Percentiles rank a stretch among this genome's conserved stretches.
Conservation (phyloP, 768 basidiomycete species). For the Sarcomyxa edulis region DNA sequence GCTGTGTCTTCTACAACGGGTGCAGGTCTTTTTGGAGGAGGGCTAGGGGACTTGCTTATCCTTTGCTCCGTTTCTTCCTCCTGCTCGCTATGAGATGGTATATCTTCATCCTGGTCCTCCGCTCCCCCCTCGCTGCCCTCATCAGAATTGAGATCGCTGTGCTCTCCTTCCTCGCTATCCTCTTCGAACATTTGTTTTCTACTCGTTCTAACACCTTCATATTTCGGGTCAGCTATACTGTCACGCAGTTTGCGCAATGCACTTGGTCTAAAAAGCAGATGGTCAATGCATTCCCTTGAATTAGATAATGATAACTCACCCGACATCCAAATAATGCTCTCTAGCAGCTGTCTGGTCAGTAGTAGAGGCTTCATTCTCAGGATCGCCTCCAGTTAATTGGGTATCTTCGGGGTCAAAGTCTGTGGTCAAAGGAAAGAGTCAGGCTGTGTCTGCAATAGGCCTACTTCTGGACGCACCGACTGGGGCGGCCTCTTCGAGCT, state of each 20-base stretch:
- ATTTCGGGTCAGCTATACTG: conserved; percentile 71
- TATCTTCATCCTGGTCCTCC: conserved; percentile 4
- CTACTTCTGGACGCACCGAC: conserved; percentile 39
- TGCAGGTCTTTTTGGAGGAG: conserved; percentile 5
- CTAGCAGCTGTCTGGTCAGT: conserved; percentile 33
- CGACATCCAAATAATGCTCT: conserved; percentile 84
- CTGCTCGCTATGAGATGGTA: conserved; percentile 5
- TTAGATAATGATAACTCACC: conserved; percentile 37
- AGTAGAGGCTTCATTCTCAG: conserved; percentile 30
- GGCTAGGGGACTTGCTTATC: conserved; percentile 1
- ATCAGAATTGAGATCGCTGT: conserved; percentile 20
- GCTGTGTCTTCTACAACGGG: conserved; percentile 14
- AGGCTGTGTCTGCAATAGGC: background rate
- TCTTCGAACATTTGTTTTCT: conserved; percentile 52
- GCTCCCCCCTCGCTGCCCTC: conserved; percentile 15
- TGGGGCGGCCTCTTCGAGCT: conserved; percentile 69
- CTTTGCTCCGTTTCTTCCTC: conserved; percentile 7
- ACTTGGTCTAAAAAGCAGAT: conserved; percentile 48
- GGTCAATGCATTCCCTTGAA: background rate
- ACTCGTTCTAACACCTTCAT: conserved; percentile 62
- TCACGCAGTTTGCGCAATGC: conserved; percentile 60
- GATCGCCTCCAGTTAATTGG: conserved; percentile 45
- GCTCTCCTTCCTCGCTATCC: conserved; percentile 25
- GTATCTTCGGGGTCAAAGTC: conserved; percentile 76
- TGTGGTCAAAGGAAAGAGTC: conserved; percentile 19